phyloP scores from a whole-genome alignment of 306 rosid genomes.

The Benincasa hispida region DNA sequence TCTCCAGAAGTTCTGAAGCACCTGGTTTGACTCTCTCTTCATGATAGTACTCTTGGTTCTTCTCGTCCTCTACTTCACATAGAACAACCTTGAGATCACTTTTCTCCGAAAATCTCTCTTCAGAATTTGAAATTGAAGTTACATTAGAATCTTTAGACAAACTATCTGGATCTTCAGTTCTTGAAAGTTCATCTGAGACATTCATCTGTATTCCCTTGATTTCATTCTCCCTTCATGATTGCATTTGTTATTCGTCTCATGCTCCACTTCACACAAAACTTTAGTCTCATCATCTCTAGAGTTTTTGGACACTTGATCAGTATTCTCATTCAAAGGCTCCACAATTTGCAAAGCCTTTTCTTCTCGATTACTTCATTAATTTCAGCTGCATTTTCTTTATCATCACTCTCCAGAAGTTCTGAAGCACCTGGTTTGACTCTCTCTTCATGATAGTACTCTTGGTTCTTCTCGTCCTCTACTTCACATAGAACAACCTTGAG shows the following conservation, averaged over 20 bases:
- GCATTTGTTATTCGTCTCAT: conserved; percentile 12
- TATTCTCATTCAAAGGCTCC: conserved; percentile 8
- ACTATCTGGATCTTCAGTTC: conserved; percentile 6
- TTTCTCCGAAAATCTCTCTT: conserved; percentile 2
- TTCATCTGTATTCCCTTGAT: conserved; percentile 11
- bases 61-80: conserved; percentile 12
- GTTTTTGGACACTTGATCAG: too few species aligned
- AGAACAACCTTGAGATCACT: not conserved
- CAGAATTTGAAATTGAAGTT: conserved; percentile 17
- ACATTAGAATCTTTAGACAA: conserved; percentile 18
- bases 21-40: conserved; percentile 14
- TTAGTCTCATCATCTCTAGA: too few species aligned
- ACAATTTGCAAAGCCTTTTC: conserved; percentile 2
- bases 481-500: not conserved
- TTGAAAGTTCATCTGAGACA: conserved; percentile 7
- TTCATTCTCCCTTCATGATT: conserved; percentile 20
- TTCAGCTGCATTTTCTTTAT: conserved; percentile 13
- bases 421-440: conserved; percentile 10
- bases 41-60: conserved; percentile 13
- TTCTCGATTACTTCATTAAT: not conserved
- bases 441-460: conserved; percentile 19
- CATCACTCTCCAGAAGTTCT: conserved; percentile 18
- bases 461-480: conserved; percentile 11
- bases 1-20: conserved; percentile 15
- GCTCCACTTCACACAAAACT: conserved; percentile 6